Base-by-base conservation (phyloP, 345 rosid genomes). In the Nasturtium officinale region DNA sequence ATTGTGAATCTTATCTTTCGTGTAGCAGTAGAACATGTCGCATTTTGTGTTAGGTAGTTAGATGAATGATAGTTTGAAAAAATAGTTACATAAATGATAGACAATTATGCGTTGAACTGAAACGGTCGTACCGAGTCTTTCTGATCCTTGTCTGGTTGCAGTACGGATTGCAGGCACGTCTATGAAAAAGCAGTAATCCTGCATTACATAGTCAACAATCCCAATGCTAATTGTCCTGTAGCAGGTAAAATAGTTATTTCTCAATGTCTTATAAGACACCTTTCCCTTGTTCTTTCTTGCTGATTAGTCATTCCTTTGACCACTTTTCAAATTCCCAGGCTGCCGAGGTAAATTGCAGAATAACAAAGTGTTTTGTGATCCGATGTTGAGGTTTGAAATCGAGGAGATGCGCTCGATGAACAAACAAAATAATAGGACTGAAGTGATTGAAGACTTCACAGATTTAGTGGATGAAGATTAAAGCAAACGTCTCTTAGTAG, bases 121-220 rank as follows among this genome's bases (percentile, higher is more conserved):
- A n/a, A n/a, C n/a, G n/a, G n/a, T n/a, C n/a, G n/a, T 56, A 29
- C 69, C 1, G 7, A 33, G 21, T 7, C 32, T 67, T 17, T 48
- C 54, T 78, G 54, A 71, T 68, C 21, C 61, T 73, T 77, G 38
- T 72, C 32, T 45, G 50, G 55, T 50, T 69, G 83, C 84, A 91
- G 99, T 72, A 26, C 77, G 85, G 89, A 82, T 23, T 91, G 99
- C 96, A 86, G 81, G 86, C 99, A 95, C 78, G 76, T 95, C 16
- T 91, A 90, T 28, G 96, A 90, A 13, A 86, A 86, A 75, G 62
- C 72, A 9, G 87, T 81, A 30, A 76, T 95, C 75, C 61, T 82
- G 80, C 54, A 33, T 33, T 80, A 86, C 81, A 85, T 91, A 75
- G 71, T 66, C 65, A 76, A 50, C n/a, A 74, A 70, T 17, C 69